phyloP scores from a whole-genome alignment of 1,139 yeast genomes.

The Yamadazyma epiphylla region DNA sequence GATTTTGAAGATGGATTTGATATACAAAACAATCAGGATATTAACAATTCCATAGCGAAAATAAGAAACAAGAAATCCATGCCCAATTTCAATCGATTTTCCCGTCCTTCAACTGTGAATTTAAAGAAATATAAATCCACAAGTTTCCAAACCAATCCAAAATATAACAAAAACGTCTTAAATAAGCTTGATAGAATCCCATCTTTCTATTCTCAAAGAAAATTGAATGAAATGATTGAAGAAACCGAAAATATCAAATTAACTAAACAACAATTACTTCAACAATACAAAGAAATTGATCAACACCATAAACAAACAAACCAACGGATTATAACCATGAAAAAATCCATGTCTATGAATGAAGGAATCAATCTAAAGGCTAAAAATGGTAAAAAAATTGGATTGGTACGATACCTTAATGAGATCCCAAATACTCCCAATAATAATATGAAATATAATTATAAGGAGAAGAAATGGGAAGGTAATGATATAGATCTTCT shows the following conservation, averaged over 20 bases:
- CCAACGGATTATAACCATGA: conserved; percentile 11
- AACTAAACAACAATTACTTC: conserved; percentile 12
- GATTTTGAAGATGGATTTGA: conserved; percentile 37
- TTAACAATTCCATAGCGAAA: conserved; percentile 4
- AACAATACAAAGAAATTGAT: conserved; percentile 15
- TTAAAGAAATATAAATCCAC: conserved; percentile 1
- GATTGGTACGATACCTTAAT: conserved; percentile 31
- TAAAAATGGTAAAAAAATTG: conserved; percentile 17
- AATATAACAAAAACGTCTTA: conserved; percentile 19
- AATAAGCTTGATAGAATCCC: conserved; percentile 41
- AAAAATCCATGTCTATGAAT: conserved; percentile 12
- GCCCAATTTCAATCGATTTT: conserved; percentile 18
- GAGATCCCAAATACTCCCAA: conserved; percentile 17
- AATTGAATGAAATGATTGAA: conserved; percentile 12
- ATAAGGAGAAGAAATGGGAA: conserved; percentile 55
- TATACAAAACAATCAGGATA: conserved; percentile 2
- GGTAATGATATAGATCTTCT: conserved; percentile 61
- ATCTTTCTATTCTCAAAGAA: conserved; percentile 28
- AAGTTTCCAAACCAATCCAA: conserved; percentile 3
- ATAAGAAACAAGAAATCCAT: conserved; percentile 20
- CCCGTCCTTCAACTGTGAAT: conserved; percentile 1
- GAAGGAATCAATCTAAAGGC: conserved; percentile 1
- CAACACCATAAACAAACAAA: conserved; percentile 14
- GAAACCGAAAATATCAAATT: conserved; percentile 10
- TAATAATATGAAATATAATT: conserved; percentile 51